These are phyloP conservation scores for Pseudevernia furfuracea DNA, from an alignment of 495 filamentous ascomycete species.

Conservation along the genomic window DNA sequence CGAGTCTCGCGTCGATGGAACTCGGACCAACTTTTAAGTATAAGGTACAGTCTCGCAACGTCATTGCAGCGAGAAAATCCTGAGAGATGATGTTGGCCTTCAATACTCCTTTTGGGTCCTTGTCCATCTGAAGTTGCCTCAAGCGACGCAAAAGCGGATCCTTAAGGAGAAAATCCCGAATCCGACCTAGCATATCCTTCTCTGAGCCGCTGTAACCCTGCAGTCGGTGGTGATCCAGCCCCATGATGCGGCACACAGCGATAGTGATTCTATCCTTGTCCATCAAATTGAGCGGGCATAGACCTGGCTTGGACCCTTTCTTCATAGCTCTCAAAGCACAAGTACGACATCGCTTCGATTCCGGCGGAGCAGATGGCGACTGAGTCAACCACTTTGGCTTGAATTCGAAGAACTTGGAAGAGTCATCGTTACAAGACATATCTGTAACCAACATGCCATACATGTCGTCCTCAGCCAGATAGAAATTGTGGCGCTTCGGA, in stretches of 20 bases:
- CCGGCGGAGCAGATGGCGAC: conserved; percentile 64
- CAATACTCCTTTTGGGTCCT: conserved; percentile 44
- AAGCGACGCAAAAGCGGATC: conserved; percentile 37
- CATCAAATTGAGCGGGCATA: conserved; percentile 53
- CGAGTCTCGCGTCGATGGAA: conserved; percentile 64
- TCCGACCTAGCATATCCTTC: conserved; percentile 3
- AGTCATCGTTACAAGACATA: conserved; percentile 54
- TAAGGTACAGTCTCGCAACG: conserved; percentile 78
- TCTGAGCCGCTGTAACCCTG: not conserved
- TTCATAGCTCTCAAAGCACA: conserved; percentile 68
- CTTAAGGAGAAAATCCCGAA: conserved; percentile 24
- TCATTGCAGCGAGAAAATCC: conserved; percentile 59
- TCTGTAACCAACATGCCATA: conserved; percentile 71
- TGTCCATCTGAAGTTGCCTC: conserved; percentile 38
- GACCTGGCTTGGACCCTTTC: conserved; percentile 28
- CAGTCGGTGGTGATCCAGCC: not conserved
- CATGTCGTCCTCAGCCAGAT: conserved; percentile 48
- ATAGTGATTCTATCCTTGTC: conserved; percentile 33
- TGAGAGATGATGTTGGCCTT: conserved; percentile 28
- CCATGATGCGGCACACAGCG: conserved; percentile 31
- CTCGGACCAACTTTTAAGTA: conserved; percentile 56
- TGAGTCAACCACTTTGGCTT: conserved; percentile 94
- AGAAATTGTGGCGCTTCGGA: conserved; percentile 45
- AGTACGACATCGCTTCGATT: conserved; percentile 67
- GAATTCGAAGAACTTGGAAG: conserved; percentile 53